Percentiles rank a stretch among this genome's conserved stretches.
Evolutionary conservation across 2,329 filamentous ascomycete species (phyloP).

Genomic region (Drechslerella coelobrocha): DNA sequence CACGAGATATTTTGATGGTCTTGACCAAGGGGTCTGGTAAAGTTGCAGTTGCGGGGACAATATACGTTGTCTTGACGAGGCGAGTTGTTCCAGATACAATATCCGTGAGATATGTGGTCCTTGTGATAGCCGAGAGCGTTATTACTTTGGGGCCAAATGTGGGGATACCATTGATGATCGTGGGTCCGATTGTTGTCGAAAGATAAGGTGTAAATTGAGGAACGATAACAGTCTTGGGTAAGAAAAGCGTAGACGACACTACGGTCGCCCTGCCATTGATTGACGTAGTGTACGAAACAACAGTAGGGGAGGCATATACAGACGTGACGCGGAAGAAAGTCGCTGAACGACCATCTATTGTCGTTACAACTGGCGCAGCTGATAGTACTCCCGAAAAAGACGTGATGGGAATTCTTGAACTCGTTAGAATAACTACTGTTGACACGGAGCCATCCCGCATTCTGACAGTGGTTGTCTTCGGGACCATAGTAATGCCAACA

Average conservation of each 20-base stretch:
- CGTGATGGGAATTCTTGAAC: conserved; percentile 33
- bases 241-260: conserved; percentile 34
- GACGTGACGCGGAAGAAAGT: conserved; percentile 27
- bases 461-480: conserved; percentile 24
- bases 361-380: conserved; percentile 33
- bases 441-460: conserved; percentile 15
- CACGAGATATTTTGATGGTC: conserved; percentile 28
- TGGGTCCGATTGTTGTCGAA: conserved; percentile 35
- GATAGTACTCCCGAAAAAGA: conserved; percentile 23
- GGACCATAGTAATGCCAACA: conserved; percentile 33
- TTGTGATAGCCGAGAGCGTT: conserved; percentile 26
- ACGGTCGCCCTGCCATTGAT: conserved; percentile 33
- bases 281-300: conserved; percentile 29
- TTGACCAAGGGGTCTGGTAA: conserved; percentile 29
- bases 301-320: conserved; percentile 11
- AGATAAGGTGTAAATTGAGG: conserved; percentile 43
- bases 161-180: conserved; percentile 42
- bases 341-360: conserved; percentile 24
- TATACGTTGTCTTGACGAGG: conserved; percentile 22
- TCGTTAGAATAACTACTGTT: conserved; percentile 11
- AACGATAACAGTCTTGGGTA: conserved; percentile 15
- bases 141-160: conserved; percentile 32
- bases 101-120: conserved; percentile 32
- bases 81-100: conserved; percentile 21
- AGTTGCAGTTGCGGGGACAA: conserved; percentile 33